Evolutionary conservation across 2,329 filamentous ascomycete genomes (phyloP), one percentile per base, ranked within the genome.

Genomic region (Aspergillus neoniger): DNA sequence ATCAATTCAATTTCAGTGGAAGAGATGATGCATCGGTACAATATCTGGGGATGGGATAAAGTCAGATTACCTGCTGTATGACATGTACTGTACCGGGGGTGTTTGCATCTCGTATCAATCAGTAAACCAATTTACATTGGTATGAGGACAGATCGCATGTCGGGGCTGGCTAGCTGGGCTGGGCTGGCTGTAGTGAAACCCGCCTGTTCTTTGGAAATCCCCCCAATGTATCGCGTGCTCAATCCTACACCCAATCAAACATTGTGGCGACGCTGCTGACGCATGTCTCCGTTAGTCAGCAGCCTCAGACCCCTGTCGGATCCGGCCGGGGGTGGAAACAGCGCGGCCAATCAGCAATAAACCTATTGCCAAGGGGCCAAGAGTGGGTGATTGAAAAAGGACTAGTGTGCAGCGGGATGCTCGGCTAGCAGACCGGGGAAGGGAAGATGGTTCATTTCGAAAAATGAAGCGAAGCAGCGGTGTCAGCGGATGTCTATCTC

Each of bases 291-390:
- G 15, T 47, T 21, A 55, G 50, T 55, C 58, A 38, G 43, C 47
- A 2, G 15, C 43, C 38, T 32, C 53, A 28, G 25, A 36, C 55
- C 58, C 54, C 30, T 38, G 54, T 62, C 57, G 57, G 54, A 63
- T 58, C 39, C 47, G 47, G 32, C 55, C 61, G 54, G 61, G 53
- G 58, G 58, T 54, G 55, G 28, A 12, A 47, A 17, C 23, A 6
- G 19, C 23, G 6, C 1, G 5, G 12, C 61, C 61, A 63, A 63
- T 63, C 7, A 54, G 1, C 2, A 10, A 4, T 1, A 8, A 2
- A 1, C 0, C 8, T 8, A 5, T 2, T 10, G 61, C 61, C 61
- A 63, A 63, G 61, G 14, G 38, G 58, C 61, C 61, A 63, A 63
- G 61, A 54, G 49, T 55, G 55, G 47, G 38, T 21, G 39, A 21